Conservation (phyloP, 495 filamentous ascomycete genomes). For the Jackrogersella multiformis region DNA sequence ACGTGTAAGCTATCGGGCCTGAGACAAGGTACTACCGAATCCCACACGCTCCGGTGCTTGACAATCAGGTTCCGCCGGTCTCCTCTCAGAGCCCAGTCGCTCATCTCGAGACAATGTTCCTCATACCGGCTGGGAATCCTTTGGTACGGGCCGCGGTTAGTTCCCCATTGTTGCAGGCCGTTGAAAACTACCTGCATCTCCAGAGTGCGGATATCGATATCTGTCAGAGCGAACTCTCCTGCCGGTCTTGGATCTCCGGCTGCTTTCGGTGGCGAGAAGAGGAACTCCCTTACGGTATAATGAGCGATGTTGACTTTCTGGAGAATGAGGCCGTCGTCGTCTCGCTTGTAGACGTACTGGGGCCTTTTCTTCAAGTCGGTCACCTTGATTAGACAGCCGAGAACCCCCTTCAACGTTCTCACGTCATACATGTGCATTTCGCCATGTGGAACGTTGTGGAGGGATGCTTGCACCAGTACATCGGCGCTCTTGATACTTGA, state of each 20-base stretch:
- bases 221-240: slow-evolving; percentile 32
- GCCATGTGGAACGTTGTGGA: slow-evolving; percentile 33
- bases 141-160: neutral
- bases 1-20: neutral
- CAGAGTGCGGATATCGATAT: slow-evolving; percentile 23
- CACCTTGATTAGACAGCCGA: slow-evolving; percentile 44
- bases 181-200: slow-evolving; percentile 39
- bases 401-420: slow-evolving; percentile 34
- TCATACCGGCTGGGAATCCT: slow-evolving; percentile 31
- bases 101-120: slow-evolving; percentile 36
- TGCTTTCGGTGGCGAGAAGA: slow-evolving; percentile 33
- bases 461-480: slow-evolving; percentile 35
- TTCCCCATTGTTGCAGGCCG: slow-evolving; percentile 29
- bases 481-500: slow-evolving; percentile 24
- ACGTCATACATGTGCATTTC: slow-evolving; percentile 30
- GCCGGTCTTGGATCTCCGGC: slow-evolving; percentile 20
- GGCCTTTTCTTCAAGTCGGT: slow-evolving; percentile 15
- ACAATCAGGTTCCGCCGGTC: slow-evolving; percentile 19
- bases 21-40: slow-evolving; percentile 24
- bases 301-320: slow-evolving; percentile 42
- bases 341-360: slow-evolving; percentile 1
- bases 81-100: slow-evolving; percentile 12
- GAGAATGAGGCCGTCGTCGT: slow-evolving; percentile 6
- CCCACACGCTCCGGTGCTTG: slow-evolving; percentile 5
- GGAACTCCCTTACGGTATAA: slow-evolving; percentile 50